Conservation (phyloP, 768 basidiomycete genomes). For the Boletus rex-veris region DNA sequence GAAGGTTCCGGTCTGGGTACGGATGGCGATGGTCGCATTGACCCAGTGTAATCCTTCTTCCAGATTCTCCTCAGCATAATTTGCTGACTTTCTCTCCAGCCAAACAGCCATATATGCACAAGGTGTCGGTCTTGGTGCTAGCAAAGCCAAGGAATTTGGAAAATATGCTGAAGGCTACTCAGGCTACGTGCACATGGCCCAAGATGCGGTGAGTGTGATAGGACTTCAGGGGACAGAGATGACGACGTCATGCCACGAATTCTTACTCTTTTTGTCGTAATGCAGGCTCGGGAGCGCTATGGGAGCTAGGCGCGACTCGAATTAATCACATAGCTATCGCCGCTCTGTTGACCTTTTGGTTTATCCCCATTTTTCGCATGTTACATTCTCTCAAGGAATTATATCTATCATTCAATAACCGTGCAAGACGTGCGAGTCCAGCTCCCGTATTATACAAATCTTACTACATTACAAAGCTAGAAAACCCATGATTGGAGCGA, state of each 20-base stretch:
- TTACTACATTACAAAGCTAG: constrained; percentile 18
- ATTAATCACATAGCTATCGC: constrained; percentile 9
- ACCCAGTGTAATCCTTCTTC: constrained; percentile 62
- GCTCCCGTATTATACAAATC: background rate
- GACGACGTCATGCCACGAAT: constrained; percentile 13
- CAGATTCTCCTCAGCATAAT: background rate
- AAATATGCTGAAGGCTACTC: constrained; percentile 66
- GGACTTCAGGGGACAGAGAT: constrained; percentile 21
- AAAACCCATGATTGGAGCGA: constrained; percentile 29
- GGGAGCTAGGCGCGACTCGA: constrained; percentile 25
- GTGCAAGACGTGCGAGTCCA: background rate
- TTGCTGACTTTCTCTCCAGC: constrained; percentile 36
- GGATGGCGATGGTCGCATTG: constrained; percentile 78
- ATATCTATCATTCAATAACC: constrained; percentile 11
- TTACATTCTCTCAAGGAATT: constrained; percentile 16
- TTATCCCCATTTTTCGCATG: constrained; percentile 15
- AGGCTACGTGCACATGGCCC: constrained; percentile 69
- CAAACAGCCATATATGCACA: constrained; percentile 83
- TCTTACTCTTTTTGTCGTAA: constrained; percentile 26
- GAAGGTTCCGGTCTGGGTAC: constrained; percentile 85
- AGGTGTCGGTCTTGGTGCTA: constrained; percentile 89
- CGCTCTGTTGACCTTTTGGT: constrained; percentile 7
- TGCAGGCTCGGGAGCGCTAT: constrained; percentile 36
- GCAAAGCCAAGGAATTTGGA: constrained; percentile 80
- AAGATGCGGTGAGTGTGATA: constrained; percentile 55